Evolutionary conservation across 2,329 filamentous ascomycete species (phyloP), one percentile per base, ranked within the genome.

Genomic region (Camptophora hylomeconis): DNA sequence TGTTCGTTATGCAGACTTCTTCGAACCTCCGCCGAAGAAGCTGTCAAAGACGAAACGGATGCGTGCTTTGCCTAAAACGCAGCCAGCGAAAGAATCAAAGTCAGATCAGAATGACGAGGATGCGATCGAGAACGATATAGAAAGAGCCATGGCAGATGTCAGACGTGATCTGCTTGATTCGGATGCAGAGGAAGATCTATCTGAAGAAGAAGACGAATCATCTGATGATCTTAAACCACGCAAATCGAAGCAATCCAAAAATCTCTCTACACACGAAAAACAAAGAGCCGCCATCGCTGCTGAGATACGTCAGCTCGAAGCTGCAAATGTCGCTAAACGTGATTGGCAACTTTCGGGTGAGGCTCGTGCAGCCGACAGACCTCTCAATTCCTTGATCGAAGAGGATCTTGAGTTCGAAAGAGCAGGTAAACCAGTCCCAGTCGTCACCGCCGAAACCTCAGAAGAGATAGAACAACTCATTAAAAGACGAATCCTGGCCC

Each of bases 341-440:
- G 74, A 87, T 47, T 98, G 89, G 89, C 80, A 81, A 11, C 61
- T 95, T 29, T 70, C 79, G 7, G 89, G 89, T 48, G 89, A 98
- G 63, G 86, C 86, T 4, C 69, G 74, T 26, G 87, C 82, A 2
- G 65, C 66, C 1, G 82, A 89, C 42, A 72, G 89, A 19, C 89
- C 89, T 0, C 52, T 83, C 30, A 95, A 98, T 60, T 94, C 87
- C 1, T 68, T 98, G 2, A 71, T 98, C 1, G 86, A 95, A 50
- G 75, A 95, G 57, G 84, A 95, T 46, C 69, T 98, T 15, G 87
- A 95, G 41, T 98, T 95, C 49, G 89, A 98, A 57, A 75, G 92
- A 45, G 74, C 82, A 13, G 89, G 89, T 48, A 98, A 95, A 53
- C 87, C 89, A 1, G 79, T 95, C 1, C 83, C 87, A 2, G 80